Evolutionary conservation across 108 stramenopile genomes (phyloP), one percentile per base, ranked within the genome.

Genomic region (Mediolabrus comicus): DNA sequence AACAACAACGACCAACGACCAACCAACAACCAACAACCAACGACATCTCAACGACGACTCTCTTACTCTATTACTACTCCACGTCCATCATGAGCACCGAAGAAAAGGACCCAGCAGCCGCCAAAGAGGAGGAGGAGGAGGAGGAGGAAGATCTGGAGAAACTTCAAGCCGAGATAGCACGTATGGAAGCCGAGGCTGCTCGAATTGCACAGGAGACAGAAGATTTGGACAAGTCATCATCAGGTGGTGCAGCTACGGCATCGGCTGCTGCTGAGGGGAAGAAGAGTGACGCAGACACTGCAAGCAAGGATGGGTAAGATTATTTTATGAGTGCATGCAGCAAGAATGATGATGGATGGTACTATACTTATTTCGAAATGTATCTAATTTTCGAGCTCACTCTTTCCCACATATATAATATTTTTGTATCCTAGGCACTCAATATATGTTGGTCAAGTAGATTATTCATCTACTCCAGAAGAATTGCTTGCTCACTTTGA

Each of bases 371-470:
- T 29, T 17, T 61, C 31, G 19, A 4, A 30, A 55, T 52, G n/a
- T 13, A 52, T 28, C 27, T 1, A 59, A 10, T 7, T 62, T 19
- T n/a, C n/a, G 0, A 39, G 26, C 26, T 35, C 25, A 24, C 57
- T 19, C 27, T 35, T 12, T 26, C 49, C 22, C 7, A 14, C 13
- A 4, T 35, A 41, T 26, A 29, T 32, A 39, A 39, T 28, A 28
- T 36, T 35, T 34, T 16, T 26, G 5, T 6, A 5, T 25, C 14
- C 16, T 24, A 65, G 81, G 70, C 66, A 86, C 52, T 88, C 88
- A 5, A 84, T 96, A 62, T 98, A 98, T 81, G 98, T 99, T 6
- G 98, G 98, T 4, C 97, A 99, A 74, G 97, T 99, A 24, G 97
- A 98, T 65, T 98, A 99, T 84, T 85, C 92, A 12, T 82, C 96